Base-by-base conservation (phyloP, 768 basidiomycete genomes). In the Dentipellis fragilis region DNA sequence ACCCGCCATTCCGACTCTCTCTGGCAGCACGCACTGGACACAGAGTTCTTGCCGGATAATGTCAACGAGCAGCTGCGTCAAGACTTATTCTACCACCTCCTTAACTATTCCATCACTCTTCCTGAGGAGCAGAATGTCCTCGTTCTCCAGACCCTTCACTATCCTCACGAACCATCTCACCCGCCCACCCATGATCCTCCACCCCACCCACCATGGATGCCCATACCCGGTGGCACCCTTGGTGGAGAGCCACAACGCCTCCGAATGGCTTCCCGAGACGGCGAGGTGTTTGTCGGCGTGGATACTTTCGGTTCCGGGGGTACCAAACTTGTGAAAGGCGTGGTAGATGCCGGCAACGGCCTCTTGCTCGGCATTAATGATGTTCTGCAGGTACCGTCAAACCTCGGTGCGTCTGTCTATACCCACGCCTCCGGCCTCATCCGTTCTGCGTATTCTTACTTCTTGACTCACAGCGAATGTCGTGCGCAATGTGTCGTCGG, bases 11-110 rank as follows among this genome's bases (percentile, higher is more conserved):
- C 59, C 54, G 69, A 65, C 23, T 21, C 58, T 16, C 57, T 73
- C 11, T 75, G 73, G 73, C 58, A 61, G 38, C 55, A 45, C 49
- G 67, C 68, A 38, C 60, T 80, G 22, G 70, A 76, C 51, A 54
- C 62, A 19, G 56, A 62, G 36, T 62, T 67, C 48, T 64, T 80
- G 38, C 75, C 75, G 21, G 93, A 94, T 70, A 97, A 97, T 67
- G 73, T 93, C 34, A 80, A 91, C 56, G 84, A 89, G 63, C 73
- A 80, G 57, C 80, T 98, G 47, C 80, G 95, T 53, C 93, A 96
- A 64, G 87, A 94, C 64, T 77, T 99, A 52, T 85, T 97, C 64
- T 98, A 98, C 67, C 96, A 98, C 69, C 71, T 97, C 47, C 75
- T 98, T 61, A 96, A 98, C 69, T 83, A 83, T 67, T 81, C 87